Conservation (phyloP, 2,329 filamentous ascomycete genomes). For the Arthrocladium fulminans region DNA sequence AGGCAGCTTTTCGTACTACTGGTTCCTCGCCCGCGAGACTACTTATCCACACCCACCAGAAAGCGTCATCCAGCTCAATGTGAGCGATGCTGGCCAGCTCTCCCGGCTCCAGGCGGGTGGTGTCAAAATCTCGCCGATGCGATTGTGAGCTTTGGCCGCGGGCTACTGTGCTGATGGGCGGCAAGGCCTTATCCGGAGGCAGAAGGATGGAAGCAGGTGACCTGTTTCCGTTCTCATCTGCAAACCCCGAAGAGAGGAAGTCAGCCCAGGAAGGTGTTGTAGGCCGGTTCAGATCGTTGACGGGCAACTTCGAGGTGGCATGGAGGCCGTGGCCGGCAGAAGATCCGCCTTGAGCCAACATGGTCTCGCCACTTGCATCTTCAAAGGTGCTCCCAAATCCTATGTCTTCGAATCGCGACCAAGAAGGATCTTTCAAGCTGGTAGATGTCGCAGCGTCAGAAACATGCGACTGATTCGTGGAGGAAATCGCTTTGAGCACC, state of each 20-base stretch:
- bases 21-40: slow-evolving; percentile 90
- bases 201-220: slow-evolving; percentile 61
- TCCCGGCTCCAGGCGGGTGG: slow-evolving; percentile 66
- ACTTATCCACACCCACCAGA: slow-evolving; percentile 99
- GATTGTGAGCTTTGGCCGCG: slow-evolving; percentile 82
- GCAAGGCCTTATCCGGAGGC: slow-evolving; percentile 85
- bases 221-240: slow-evolving; percentile 61
- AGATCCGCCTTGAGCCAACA: slow-evolving; percentile 40
- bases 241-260: slow-evolving; percentile 87
- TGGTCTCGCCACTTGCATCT: slow-evolving; percentile 58
- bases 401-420: slow-evolving; percentile 93
- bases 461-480: slow-evolving; percentile 74
- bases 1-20: slow-evolving; percentile 74
- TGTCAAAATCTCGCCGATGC: slow-evolving; percentile 63
- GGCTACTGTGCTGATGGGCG: slow-evolving; percentile 64
- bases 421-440: slow-evolving; percentile 73
- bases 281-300: slow-evolving; percentile 61
- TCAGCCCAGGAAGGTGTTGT: slow-evolving; percentile 98
- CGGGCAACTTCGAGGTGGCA: slow-evolving; percentile 6
- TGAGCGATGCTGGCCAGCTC: slow-evolving; percentile 86
- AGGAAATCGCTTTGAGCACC: slow-evolving; percentile 80
- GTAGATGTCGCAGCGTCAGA: slow-evolving; percentile 63
- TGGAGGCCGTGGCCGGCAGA: background rate
- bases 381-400: slow-evolving; percentile 73
- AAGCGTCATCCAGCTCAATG: slow-evolving; percentile 84